Conservation (phyloP, 2,329 filamentous ascomycete species). For the Penicillium sp. region DNA sequence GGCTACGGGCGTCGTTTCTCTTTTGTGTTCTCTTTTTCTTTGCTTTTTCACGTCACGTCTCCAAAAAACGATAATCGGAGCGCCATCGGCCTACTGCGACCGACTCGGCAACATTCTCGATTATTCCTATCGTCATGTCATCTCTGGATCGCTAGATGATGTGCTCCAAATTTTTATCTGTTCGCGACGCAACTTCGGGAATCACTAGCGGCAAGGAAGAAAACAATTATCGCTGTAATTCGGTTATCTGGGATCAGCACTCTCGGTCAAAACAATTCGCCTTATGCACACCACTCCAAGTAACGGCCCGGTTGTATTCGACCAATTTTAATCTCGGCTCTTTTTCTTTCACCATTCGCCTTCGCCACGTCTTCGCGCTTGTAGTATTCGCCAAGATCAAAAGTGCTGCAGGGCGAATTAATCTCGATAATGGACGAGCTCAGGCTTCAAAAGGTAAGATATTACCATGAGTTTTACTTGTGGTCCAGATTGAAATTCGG, state of each 20-base stretch:
- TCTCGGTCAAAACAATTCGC: slow-evolving; percentile 37
- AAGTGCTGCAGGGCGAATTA: slow-evolving; percentile 13
- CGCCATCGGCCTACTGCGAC: slow-evolving; percentile 34
- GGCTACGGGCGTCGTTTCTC: slow-evolving; percentile 39
- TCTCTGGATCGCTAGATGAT: slow-evolving; percentile 39
- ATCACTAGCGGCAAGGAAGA: slow-evolving; percentile 44
- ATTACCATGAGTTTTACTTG: neutral
- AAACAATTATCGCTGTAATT: slow-evolving; percentile 48
- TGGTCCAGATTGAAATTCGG: neutral
- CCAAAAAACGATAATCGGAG: slow-evolving; percentile 35
- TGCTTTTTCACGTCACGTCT: slow-evolving; percentile 34
- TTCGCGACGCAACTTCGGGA: slow-evolving; percentile 40
- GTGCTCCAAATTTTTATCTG: slow-evolving; percentile 37
- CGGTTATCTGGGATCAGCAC: slow-evolving; percentile 46
- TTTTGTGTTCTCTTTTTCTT: slow-evolving; percentile 26
- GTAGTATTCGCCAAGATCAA: slow-evolving; percentile 22
- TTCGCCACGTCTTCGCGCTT: slow-evolving; percentile 26
- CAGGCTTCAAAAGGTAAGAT: slow-evolving; percentile 6
- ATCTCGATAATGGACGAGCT: slow-evolving; percentile 8
- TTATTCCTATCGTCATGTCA: slow-evolving; percentile 35
- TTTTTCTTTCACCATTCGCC: slow-evolving; percentile 12
- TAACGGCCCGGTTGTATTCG: slow-evolving; percentile 47
- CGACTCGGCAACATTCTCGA: slow-evolving; percentile 33
- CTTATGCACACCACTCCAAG: slow-evolving; percentile 35
- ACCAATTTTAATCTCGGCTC: slow-evolving; percentile 20